Percentiles rank a stretch among this genome's conserved stretches.
Evolutionary conservation across 768 basidiomycete genomes (phyloP).

Genomic region (Trametes coccinea): DNA sequence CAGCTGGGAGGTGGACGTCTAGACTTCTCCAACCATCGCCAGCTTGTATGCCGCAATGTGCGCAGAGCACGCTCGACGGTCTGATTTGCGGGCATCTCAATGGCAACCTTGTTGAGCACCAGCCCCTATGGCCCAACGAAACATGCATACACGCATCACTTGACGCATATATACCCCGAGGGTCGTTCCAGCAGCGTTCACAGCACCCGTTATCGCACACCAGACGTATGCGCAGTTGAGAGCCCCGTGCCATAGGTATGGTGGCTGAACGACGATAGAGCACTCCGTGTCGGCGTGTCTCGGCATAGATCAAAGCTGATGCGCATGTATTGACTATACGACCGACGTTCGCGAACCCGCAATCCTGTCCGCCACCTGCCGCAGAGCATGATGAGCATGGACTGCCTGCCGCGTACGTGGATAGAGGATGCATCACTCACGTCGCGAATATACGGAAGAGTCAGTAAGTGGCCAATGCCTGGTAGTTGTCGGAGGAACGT

Average conservation of each 20-base stretch:
- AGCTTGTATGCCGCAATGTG: no score
- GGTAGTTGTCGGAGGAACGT: conserved; percentile 96
- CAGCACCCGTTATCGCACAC: no score
- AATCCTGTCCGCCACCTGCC: conserved; percentile 36
- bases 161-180: no score
- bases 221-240: not conserved
- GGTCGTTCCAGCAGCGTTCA: no score
- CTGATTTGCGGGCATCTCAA: no score
- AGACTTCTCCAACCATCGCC: no score
- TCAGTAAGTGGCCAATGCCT: conserved; percentile 82
- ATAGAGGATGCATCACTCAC: conserved; percentile 46
- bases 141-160: no score
- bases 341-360: conserved; percentile 39
- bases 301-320: not conserved
- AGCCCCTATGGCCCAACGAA: no score
- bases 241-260: not conserved
- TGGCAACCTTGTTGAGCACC: no score
- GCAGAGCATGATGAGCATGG: not conserved
- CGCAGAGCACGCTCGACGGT: no score
- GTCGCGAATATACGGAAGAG: conserved; percentile 82
- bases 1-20: no score
- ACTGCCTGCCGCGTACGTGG: conserved; percentile 19
- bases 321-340: conserved; percentile 25
- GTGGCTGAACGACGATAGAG: not conserved
- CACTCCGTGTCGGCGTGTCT: no score